Base-by-base conservation (phyloP, 805 yeast species). In the Pichia paraexigua region DNA sequence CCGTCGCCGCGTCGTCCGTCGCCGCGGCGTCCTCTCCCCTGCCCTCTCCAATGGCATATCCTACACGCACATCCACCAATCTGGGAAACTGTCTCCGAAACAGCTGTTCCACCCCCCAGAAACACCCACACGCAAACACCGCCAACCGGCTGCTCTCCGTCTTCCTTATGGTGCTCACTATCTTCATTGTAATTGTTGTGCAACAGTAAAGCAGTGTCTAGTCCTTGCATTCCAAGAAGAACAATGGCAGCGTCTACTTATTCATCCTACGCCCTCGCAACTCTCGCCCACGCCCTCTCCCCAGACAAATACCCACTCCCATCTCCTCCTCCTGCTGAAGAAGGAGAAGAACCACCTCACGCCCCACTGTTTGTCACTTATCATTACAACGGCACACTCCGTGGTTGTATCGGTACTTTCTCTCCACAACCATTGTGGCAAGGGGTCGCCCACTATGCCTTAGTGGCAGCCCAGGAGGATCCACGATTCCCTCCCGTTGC, bases 61-160 rank as follows among this genome's bases (percentile, higher is more conserved):
- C 99, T 13, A 92, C 98, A 63, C 80, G 82, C 43, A 83, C 74
- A 63, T 87, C 97, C 12, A 83, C 63, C 21, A 92, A 67, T 32
- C 88, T 89, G 2, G 43, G 15, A 21, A 80, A 86, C 57, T 86
- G 76, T 65, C 86, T 87, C 56, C 84, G 71, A 71, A 79, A 90
- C 25, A 91, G 81, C 58, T 84, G 86, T 61, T 92, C 97, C 15
- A 85, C 89, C 20, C 95, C 95, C 95, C 95, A 87, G 70, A 85
- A 87, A 62, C 95, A 87, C 3, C 83, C 83, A 0, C 79, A 82
- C 5, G 82, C 79, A 32, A 76, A 65, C 0, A 90, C 83, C 42
- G 81, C 67, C 17, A 82, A 59, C 58, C 79, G 74, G 47, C 79
- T 74, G 5, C 77, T 72, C 6, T 74, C 53, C 0, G 65, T 53